Base-by-base conservation (phyloP, 2,329 filamentous ascomycete genomes). In the Talaromyces piceae region DNA sequence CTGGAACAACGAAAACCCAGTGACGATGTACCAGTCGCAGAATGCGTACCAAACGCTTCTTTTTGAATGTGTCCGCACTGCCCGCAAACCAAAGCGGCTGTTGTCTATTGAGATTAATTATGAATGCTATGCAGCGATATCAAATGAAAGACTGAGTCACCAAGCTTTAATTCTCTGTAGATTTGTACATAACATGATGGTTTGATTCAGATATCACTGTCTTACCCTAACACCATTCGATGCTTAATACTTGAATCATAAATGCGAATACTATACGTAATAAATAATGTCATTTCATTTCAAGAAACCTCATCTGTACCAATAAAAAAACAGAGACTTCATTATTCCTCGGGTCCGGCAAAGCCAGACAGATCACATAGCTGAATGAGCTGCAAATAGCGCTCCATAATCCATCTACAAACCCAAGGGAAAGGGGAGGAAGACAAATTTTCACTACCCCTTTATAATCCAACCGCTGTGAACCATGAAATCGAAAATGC, bases 401-500 rank as follows among this genome's bases (percentile, higher is more conserved):
- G 6, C 30, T 31, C 16, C 30, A 13, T 13, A 1, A 26, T 30
- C 18, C 37, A 28, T 13, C n/a, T n/a, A n/a, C n/a, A 16, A 49
- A 18, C 11, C 12, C 13, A 20, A 18, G 8, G 13, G 23, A 27
- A 41, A 50, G 44, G n/a, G 30, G n/a, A 37, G 4, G 49, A 46
- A 25, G 41, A n/a, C n/a, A n/a, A n/a, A n/a, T n/a, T n/a, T 30
- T 13, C 7, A 37, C 48, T 41, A 54, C 23, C 84, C 87, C 74
- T 94, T 93, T 27, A 84, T 86, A 54, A 97, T 84, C 90, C 91
- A 97, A 2, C 91, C 93, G 51, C 84, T 84, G 64, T 90, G 88
- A 56, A 95, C 87, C 73, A 96, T 91, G 66, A 96, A 97, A 67
- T 97, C 93, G 70, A 91, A 96, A 52, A 97, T 82, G 58, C 88